phyloP scores from a whole-genome alignment of 2,329 filamentous ascomycete species.

The Basipetospora chlamydospora region DNA sequence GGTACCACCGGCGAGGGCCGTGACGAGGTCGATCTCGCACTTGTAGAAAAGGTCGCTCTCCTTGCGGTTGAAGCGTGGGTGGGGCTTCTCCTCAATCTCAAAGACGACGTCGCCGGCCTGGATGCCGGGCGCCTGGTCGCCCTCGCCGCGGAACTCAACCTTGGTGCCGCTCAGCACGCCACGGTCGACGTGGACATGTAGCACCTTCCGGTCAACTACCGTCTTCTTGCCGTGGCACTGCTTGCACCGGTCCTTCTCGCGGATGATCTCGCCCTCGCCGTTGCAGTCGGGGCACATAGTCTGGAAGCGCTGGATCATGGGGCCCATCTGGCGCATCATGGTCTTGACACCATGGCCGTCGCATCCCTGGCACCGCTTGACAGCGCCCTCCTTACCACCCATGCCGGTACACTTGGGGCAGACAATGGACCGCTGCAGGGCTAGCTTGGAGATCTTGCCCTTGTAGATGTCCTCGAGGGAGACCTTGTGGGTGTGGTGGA shows the following conservation, averaged over 20 bases:
- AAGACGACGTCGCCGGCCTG: constrained; percentile 94
- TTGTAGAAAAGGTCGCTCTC: constrained; percentile 94
- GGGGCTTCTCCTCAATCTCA: constrained; percentile 99
- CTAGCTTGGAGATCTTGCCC: constrained; percentile 94
- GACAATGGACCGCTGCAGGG: constrained; percentile 92
- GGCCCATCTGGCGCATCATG: constrained; percentile 99
- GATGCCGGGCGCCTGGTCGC: constrained; percentile 87
- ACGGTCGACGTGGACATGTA: constrained; percentile 93
- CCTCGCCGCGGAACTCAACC: constrained; percentile 93
- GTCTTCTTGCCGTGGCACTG: constrained; percentile 96
- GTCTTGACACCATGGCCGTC: constrained; percentile 97
- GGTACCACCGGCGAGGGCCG: constrained; percentile 79
- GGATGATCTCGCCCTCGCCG: constrained; percentile 91
- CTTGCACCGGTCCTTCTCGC: constrained; percentile 97
- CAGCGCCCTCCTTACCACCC: constrained; percentile 95
- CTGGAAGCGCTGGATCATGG: constrained; percentile 99
- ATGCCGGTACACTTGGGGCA: constrained; percentile 88
- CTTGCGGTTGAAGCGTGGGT: constrained; percentile 84
- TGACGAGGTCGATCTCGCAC: constrained; percentile 89
- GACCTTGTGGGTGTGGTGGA: constrained; percentile 97
- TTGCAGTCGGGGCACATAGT: constrained; percentile 97
- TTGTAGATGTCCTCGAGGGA: constrained; percentile 96
- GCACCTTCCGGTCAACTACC: constrained; percentile 88
- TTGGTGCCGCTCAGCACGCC: constrained; percentile 90
- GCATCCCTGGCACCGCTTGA: constrained; percentile 81